Conservation (phyloP, 257 asterid genomes). For the Apocynum venetum region DNA sequence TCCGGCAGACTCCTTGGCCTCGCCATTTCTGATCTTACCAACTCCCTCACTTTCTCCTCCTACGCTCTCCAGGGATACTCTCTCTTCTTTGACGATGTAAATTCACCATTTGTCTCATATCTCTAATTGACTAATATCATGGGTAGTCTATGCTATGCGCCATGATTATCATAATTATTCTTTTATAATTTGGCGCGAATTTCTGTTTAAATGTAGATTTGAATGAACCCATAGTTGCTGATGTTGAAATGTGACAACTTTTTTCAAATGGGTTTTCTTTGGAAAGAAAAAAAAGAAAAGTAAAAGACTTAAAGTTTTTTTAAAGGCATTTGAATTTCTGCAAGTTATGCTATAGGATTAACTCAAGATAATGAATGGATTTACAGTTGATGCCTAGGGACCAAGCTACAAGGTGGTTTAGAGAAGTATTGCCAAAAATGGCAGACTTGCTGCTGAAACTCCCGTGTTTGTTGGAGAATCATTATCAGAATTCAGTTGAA, state of each 20-base stretch:
- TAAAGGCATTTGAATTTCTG: not conserved
- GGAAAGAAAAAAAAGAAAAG: not conserved
- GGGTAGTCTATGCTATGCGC: not conserved
- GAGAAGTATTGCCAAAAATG: constrained; percentile 60
- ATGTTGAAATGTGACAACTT: not conserved
- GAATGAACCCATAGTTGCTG: not conserved
- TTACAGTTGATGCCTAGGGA: constrained; percentile 57
- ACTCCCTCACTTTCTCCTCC: constrained; percentile 29
- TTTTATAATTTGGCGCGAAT: not conserved
- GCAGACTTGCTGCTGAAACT: constrained; percentile 59
- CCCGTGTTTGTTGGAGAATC: constrained; percentile 66
- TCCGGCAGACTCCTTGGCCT: constrained; percentile 64
- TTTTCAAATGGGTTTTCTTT: not conserved
- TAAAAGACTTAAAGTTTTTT: not conserved
- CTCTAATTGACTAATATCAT: not conserved
- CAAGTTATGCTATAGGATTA: not conserved
- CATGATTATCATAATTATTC: not conserved
- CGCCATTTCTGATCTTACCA: constrained; percentile 61
- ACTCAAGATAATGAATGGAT: not conserved
- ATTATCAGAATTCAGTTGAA: constrained; percentile 48
- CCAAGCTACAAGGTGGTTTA: constrained; percentile 61
- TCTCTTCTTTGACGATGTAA: constrained; percentile 77
- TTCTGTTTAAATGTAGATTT: not conserved
- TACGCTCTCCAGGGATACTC: constrained; percentile 57
- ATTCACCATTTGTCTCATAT: not conserved